Evolutionary conservation across 2,329 filamentous ascomycete genomes (phyloP).

Genomic region (Phialophora expanda): DNA sequence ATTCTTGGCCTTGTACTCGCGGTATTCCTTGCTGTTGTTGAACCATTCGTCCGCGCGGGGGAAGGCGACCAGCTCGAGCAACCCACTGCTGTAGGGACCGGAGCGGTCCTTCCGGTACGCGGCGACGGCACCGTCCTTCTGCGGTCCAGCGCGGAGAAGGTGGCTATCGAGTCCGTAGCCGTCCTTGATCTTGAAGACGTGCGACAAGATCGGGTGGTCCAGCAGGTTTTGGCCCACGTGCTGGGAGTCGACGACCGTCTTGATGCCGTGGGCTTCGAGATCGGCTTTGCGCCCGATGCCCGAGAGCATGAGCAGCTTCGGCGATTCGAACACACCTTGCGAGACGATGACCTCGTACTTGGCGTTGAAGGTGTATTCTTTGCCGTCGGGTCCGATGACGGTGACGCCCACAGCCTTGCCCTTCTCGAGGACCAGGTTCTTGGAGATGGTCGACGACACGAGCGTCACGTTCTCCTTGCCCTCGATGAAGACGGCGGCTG

Average conservation of each 20-base stretch:
- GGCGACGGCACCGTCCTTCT: constrained; percentile 44
- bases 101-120: constrained; percentile 49
- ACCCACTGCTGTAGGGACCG: constrained; percentile 50
- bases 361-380: constrained; percentile 55
- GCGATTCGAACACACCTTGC: constrained; percentile 65
- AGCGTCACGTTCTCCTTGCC: constrained; percentile 63
- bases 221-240: constrained; percentile 69
- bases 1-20: constrained; percentile 49
- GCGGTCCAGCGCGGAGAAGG: constrained; percentile 47
- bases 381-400: constrained; percentile 50
- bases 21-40: constrained; percentile 56
- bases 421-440: constrained; percentile 60
- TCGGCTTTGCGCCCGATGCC: constrained; percentile 64
- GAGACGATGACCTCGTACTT: constrained; percentile 56
- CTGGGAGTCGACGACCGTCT: constrained; percentile 60
- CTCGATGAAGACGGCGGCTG: constrained; percentile 58
- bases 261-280: constrained; percentile 60
- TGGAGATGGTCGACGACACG: constrained; percentile 55
- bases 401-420: constrained; percentile 55
- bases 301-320: constrained; percentile 68
- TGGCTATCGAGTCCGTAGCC: constrained; percentile 48
- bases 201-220: constrained; percentile 56
- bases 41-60: constrained; percentile 63
- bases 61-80: constrained; percentile 61
- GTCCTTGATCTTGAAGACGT: constrained; percentile 51